Evolutionary conservation across 208 protist genomes (phyloP).

Genomic region (Trypanosoma mega): DNA sequence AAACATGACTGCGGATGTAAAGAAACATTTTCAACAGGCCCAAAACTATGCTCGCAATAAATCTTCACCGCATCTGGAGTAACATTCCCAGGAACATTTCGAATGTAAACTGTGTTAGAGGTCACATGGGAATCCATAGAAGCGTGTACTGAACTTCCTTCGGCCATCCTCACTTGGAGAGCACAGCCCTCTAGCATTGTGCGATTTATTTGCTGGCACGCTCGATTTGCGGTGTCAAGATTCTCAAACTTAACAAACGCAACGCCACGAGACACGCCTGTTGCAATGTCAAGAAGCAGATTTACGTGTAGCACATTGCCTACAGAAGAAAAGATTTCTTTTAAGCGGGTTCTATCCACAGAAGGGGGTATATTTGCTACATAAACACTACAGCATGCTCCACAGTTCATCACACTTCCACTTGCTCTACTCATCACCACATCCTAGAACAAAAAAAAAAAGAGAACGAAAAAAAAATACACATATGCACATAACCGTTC

Average conservation of each 20-base stretch:
- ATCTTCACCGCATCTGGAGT: slow-evolving; percentile 1
- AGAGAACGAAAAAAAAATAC: slow-evolving; percentile 1
- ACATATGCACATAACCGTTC: too few species aligned
- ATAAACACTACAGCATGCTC: slow-evolving; percentile 15
- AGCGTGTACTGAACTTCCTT: slow-evolving; percentile 20
- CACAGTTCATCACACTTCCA: neutral
- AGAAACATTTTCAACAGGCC: slow-evolving; percentile 9
- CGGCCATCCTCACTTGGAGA: slow-evolving; percentile 21
- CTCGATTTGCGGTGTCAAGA: slow-evolving; percentile 14
- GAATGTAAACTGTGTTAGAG: slow-evolving; percentile 29
- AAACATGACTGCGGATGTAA: slow-evolving; percentile 23
- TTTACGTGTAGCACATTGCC: slow-evolving; percentile 27
- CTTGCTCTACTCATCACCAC: slow-evolving; percentile 2
- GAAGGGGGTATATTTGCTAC: slow-evolving; percentile 22
- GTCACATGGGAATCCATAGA: slow-evolving; percentile 21
- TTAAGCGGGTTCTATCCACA: slow-evolving; percentile 14
- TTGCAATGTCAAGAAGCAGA: slow-evolving; percentile 29
- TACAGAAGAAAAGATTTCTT: slow-evolving; percentile 13
- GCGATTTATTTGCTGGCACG: slow-evolving; percentile 18
- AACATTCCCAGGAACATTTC: slow-evolving; percentile 23
- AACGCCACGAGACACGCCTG: slow-evolving; percentile 21
- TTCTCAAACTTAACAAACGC: slow-evolving; percentile 30
- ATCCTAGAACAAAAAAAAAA: neutral
- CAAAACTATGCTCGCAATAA: slow-evolving; percentile 23
- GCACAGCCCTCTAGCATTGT: slow-evolving; percentile 15